Base-by-base conservation (phyloP, 2,329 filamentous ascomycete species). In the Calonectria fujianensis region DNA sequence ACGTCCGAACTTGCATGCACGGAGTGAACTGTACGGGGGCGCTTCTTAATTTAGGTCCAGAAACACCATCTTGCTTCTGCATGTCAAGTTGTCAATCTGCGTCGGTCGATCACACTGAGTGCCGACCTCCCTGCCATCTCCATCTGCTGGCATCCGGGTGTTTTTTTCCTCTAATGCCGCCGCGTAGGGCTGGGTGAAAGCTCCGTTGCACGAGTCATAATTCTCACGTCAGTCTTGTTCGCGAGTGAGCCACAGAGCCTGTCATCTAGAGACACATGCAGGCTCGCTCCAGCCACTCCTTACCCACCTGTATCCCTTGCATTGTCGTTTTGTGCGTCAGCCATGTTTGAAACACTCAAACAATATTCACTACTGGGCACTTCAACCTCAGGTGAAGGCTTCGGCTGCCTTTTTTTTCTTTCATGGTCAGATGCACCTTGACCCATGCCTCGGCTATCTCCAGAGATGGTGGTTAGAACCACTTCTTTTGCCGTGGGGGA, bases 181-280 rank as follows among this genome's bases (percentile, higher is more conserved):
- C 24, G 35, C 35, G 11, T 63, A 63, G 9, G 57, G 35, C 57
- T 63, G 57, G 31, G 39, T 29, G 35, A 35, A 8, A 8, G 39
- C 13, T 29, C 7, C 35, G 13, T 0, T 20, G 8, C 5, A 9
- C 35, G 57, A 63, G 35, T 41, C 35, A 63, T 37, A 7, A 24
- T 29, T 18, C 8, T 35, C 32, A 11, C 32, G 32, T 35, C 32
- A 35, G 10, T 35, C 7, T 10, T 10, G 11, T 35, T 35, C 35
- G 18, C 35, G 5, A 41, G 24, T 20, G 35, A 27, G 35, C 20
- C 35, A 37, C 35, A 39, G 31, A 61, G 57, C 14, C 32, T 10
- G 35, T 63, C 57, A 41, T 18, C 39, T 14, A 63, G 57, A 63
- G 57, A 63, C 57, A 63, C n/a, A 39, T 39, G n/a, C 35, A 41